Percentiles rank a stretch among this genome's conserved stretches.
Evolutionary conservation across 2,329 filamentous ascomycete species (phyloP).

Genomic region (Trichoderma aggressivum): DNA sequence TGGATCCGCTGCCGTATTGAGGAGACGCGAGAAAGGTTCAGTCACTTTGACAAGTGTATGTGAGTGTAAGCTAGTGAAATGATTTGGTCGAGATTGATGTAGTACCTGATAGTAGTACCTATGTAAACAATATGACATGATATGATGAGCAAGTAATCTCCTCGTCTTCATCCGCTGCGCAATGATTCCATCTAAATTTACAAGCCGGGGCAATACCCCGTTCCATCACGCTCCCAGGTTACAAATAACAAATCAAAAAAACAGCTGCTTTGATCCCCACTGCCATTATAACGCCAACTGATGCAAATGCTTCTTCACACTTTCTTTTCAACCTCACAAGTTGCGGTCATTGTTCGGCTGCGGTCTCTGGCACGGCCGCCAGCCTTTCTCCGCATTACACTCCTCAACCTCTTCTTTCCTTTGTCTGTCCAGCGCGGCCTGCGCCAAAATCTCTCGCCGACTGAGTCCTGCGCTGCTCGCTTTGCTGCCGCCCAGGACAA

Average conservation of each 20-base stretch:
- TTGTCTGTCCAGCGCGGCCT: conserved; percentile 37
- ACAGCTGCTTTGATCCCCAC: neutral
- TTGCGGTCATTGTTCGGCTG: conserved; percentile 25
- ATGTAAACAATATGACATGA: neutral
- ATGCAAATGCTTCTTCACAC: neutral
- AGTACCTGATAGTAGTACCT: neutral
- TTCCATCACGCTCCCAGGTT: neutral
- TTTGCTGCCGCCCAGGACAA: conserved; percentile 61
- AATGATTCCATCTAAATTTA: neutral
- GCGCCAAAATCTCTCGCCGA: conserved; percentile 71
- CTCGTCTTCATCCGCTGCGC: neutral
- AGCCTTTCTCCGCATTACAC: conserved; percentile 32
- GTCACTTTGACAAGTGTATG: neutral
- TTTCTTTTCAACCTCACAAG: neutral
- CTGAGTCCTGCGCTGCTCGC: conserved; percentile 49
- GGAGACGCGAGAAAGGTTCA: too few species aligned
- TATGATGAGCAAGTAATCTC: neutral
- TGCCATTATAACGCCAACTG: conserved; percentile 5
- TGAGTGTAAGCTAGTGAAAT: neutral
- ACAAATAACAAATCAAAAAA: neutral
- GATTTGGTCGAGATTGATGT: neutral
- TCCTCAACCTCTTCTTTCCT: conserved; percentile 33
- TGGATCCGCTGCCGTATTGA: conserved; percentile 55
- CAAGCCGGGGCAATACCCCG: neutral
- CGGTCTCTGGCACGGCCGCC: conserved; percentile 28